Evolutionary conservation across 2,329 filamentous ascomycete species (phyloP).

Genomic region (Colletotrichum chrysophilum): DNA sequence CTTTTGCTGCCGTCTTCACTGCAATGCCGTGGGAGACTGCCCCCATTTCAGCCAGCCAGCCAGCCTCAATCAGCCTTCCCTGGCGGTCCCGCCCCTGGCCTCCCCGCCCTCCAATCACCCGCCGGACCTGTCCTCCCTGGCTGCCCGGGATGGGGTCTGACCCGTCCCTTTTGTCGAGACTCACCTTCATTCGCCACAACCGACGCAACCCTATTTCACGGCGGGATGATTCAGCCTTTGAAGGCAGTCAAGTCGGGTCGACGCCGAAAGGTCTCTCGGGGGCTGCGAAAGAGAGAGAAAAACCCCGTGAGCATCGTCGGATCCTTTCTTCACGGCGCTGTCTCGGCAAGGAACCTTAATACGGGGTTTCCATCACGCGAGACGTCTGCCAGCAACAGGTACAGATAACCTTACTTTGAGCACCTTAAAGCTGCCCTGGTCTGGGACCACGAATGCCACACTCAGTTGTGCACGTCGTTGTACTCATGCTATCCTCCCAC

Average conservation of each 20-base stretch:
- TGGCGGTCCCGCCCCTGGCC: neutral
- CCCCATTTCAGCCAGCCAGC: neutral
- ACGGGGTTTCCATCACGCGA: neutral
- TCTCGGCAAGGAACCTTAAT: neutral
- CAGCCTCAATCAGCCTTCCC: constrained; percentile 3
- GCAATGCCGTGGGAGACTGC: neutral
- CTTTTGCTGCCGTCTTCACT: neutral
- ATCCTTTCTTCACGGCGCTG: neutral
- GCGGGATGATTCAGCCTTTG: neutral
- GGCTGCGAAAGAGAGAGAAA: neutral
- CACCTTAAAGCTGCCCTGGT: neutral
- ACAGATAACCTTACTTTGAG: neutral
- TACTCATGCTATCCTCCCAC: neutral
- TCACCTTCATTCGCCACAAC: neutral
- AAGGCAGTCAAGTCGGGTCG: neutral
- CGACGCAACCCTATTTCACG: neutral
- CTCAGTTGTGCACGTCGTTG: neutral
- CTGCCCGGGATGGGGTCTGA: neutral
- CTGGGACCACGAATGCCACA: neutral
- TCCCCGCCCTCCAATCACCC: neutral
- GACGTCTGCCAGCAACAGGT: neutral
- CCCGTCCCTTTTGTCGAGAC: neutral
- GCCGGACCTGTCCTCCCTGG: neutral
- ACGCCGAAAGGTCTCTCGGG: neutral
- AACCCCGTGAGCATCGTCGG: neutral